A percentile compares a stretch with the other conserved stretches of the same genome.
Evolutionary conservation across 2,329 filamentous ascomycete genomes (phyloP).

Genomic region (Dendrostoma leiphaemia): DNA sequence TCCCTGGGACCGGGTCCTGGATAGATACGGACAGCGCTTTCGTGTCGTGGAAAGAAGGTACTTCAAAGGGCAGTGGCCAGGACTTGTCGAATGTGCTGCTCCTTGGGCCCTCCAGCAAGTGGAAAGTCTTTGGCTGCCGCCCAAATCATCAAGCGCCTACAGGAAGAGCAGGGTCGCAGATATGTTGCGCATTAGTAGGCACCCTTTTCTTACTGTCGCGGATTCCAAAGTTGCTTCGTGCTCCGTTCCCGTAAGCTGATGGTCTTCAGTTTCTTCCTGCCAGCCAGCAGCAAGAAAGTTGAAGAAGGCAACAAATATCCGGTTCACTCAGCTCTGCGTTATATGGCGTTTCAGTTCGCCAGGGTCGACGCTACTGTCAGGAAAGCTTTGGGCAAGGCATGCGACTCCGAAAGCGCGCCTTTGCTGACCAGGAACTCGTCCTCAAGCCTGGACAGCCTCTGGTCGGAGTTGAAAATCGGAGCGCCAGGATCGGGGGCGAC

Average conservation of each 20-base stretch:
- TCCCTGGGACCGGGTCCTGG: conserved; percentile 6
- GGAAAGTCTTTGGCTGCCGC: conserved; percentile 25
- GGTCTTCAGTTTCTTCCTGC: no score
- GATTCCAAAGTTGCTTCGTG: no score
- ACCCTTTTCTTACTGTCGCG: no score
- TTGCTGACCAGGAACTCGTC: conserved; percentile 15
- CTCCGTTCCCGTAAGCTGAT: no score
- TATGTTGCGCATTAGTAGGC: conserved; percentile 27
- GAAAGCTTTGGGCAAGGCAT: conserved; percentile 23
- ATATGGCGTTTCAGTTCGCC: conserved; percentile 29
- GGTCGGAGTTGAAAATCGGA: conserved; percentile 23
- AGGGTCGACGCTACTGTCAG: conserved; percentile 24
- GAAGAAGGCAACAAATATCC: conserved; percentile 23
- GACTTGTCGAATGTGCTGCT: conserved; percentile 21
- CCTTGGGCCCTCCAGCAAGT: conserved; percentile 21
- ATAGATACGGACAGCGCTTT: conserved; percentile 3
- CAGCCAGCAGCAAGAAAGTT: conserved; percentile 21
- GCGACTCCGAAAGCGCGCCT: conserved; percentile 13
- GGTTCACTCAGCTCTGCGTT: conserved; percentile 23
- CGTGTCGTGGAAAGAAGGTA: not conserved
- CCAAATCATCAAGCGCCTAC: conserved; percentile 25
- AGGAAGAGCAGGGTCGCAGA: conserved; percentile 23
- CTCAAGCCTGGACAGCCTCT: conserved; percentile 19
- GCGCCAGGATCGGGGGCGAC: conserved; percentile 14
- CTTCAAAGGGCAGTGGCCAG: conserved; percentile 14